Conservation (phyloP, 345 rosid species). For the Nephelium lappaceum region DNA sequence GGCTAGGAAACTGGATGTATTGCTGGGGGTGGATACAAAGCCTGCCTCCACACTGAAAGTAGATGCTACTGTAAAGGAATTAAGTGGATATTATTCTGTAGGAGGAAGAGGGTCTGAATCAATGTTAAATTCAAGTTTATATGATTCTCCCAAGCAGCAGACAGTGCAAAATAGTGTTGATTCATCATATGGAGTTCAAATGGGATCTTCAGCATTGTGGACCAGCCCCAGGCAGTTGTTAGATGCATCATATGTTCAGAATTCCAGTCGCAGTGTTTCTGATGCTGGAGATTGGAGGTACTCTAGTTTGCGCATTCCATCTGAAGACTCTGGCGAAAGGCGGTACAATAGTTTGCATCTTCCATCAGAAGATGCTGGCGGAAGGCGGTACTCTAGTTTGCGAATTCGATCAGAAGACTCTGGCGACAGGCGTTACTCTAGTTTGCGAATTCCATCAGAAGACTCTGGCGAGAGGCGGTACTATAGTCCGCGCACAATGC, state of each 20-base stretch:
- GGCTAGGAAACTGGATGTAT: constrained; percentile 57
- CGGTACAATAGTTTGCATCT: constrained; percentile 69
- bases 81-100: constrained; percentile 45
- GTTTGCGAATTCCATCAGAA: constrained; percentile 50
- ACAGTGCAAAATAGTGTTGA: constrained; percentile 55
- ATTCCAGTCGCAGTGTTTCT: constrained; percentile 42
- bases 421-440: constrained; percentile 72
- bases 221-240: constrained; percentile 56
- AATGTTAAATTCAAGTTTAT: constrained; percentile 43
- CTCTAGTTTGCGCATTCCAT: constrained; percentile 64
- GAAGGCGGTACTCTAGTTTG: constrained; percentile 73
- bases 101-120: constrained; percentile 68
- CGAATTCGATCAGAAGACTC: constrained; percentile 39
- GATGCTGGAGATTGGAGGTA: constrained; percentile 69
- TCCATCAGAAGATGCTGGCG: constrained; percentile 48
- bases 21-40: constrained; percentile 58
- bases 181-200: constrained; percentile 58
- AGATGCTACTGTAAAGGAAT: constrained; percentile 55
- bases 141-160: constrained; percentile 63
- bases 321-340: constrained; percentile 50
- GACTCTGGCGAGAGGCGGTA: constrained; percentile 26
- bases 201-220: constrained; percentile 59
- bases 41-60: constrained; percentile 42
- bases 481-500: constrained; percentile 53
- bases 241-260: constrained; percentile 57